phyloP scores from a whole-genome alignment of 176 grass and related monocot species.

The Oryza meyeriana region DNA sequence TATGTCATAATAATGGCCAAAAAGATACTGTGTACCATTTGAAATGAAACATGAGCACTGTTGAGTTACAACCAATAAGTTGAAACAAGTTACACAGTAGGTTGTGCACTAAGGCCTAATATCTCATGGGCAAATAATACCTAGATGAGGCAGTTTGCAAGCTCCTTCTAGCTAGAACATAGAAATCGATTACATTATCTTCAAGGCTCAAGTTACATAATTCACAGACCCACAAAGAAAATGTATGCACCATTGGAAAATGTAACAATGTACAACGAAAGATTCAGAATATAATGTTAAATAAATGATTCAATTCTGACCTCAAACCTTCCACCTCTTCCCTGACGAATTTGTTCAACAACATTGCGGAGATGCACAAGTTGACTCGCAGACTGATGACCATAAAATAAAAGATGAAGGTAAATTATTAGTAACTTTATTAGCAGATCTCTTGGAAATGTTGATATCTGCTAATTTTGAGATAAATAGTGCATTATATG shows the following conservation, averaged over 20 bases:
- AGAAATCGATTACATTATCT: background rate
- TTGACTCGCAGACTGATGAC: background rate
- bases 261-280: background rate
- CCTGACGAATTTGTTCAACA: conserved; percentile 53
- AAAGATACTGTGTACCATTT: background rate
- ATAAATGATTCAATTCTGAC: conserved; percentile 30
- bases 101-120: background rate
- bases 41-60: background rate
- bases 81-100: background rate
- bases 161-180: background rate
- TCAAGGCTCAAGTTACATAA: background rate
- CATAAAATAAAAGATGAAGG: background rate
- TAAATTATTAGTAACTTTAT: background rate
- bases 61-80: background rate
- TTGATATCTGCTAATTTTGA: background rate
- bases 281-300: background rate
- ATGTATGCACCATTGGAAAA: background rate
- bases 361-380: conserved; percentile 38
- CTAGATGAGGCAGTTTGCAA: background rate
- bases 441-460: background rate
- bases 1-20: background rate
- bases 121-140: background rate
- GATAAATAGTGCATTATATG: background rate
- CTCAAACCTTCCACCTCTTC: conserved; percentile 42
- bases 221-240: background rate